Percentiles rank a stretch among this genome's conserved stretches.
These are phyloP conservation scores for Favolaschia claudopus DNA, from an alignment of 768 basidiomycete species.

Conservation along the genomic window DNA sequence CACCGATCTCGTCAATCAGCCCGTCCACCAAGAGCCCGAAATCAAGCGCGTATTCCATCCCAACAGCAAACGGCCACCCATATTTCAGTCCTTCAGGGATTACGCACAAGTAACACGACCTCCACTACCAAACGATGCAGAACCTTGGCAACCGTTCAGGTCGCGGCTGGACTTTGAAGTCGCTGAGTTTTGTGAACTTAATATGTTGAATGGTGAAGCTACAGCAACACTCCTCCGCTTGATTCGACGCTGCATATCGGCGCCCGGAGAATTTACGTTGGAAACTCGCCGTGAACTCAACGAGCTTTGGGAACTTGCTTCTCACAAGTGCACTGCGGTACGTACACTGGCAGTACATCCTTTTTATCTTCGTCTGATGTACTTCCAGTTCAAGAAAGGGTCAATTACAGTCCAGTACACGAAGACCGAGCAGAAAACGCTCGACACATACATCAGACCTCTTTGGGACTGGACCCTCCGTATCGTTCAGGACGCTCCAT, in stretches of 20 bases:
- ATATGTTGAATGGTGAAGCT: not conserved
- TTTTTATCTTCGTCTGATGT: not conserved
- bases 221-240: not conserved
- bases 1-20: too few species aligned
- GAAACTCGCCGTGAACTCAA: not conserved
- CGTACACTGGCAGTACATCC: too few species aligned
- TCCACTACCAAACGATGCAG: not conserved
- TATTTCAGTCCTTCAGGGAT: not conserved
- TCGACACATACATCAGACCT: not conserved
- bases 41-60: conserved; percentile 16
- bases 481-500: not conserved
- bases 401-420: not conserved
- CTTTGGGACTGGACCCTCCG: not conserved
- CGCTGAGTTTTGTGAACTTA: not conserved
- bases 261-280: not conserved
- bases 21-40: not conserved
- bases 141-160: conserved; percentile 5
- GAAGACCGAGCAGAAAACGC: not conserved
- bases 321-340: conserved; percentile 6
- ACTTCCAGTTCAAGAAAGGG: not conserved
- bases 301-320: conserved; percentile 3
- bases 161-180: conserved; percentile 6
- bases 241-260: not conserved
- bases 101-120: not conserved
- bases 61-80: not conserved